Conservation (phyloP, 2,329 filamentous ascomycete genomes). For the Rugonectria rugulosa region DNA sequence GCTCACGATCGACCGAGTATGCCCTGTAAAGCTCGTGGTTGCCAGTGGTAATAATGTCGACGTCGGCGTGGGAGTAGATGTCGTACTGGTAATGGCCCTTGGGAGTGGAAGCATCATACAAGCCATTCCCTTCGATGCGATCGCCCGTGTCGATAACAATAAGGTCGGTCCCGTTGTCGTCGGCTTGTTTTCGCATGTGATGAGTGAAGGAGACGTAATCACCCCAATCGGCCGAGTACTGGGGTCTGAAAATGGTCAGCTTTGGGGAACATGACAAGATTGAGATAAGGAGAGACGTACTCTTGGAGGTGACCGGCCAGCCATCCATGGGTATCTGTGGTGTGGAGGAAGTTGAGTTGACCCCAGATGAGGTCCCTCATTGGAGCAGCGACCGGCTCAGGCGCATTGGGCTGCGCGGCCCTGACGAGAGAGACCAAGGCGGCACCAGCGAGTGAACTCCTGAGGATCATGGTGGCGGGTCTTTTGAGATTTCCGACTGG, state of each 20-base stretch:
- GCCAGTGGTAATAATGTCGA: conserved; percentile 86
- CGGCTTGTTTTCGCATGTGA: conserved; percentile 80
- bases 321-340: conserved; percentile 97
- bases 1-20: conserved; percentile 80
- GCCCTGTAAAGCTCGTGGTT: conserved; percentile 95
- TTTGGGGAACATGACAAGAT: neutral
- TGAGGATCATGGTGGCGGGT: conserved; percentile 35
- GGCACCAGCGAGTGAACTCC: conserved; percentile 34
- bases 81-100: conserved; percentile 90
- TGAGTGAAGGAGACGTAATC: conserved; percentile 94
- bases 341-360: conserved; percentile 97
- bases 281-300: conserved; percentile 54
- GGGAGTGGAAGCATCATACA: conserved; percentile 89
- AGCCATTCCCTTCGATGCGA: conserved; percentile 89
- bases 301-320: conserved; percentile 92
- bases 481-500: neutral
- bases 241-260: conserved; percentile 63
- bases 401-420: conserved; percentile 79
- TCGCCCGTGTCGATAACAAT: conserved; percentile 97
- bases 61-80: conserved; percentile 81
- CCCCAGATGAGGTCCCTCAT: conserved; percentile 88
- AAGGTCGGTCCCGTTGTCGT: conserved; percentile 80
- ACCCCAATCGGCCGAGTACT: conserved; percentile 96
- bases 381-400: conserved; percentile 78
- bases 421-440: conserved; percentile 48